A percentile compares a stretch with the other conserved stretches of the same genome.
Conservation (phyloP, 1,284 basidiomycete genomes). For the Stygiomarasmius scandens region DNA sequence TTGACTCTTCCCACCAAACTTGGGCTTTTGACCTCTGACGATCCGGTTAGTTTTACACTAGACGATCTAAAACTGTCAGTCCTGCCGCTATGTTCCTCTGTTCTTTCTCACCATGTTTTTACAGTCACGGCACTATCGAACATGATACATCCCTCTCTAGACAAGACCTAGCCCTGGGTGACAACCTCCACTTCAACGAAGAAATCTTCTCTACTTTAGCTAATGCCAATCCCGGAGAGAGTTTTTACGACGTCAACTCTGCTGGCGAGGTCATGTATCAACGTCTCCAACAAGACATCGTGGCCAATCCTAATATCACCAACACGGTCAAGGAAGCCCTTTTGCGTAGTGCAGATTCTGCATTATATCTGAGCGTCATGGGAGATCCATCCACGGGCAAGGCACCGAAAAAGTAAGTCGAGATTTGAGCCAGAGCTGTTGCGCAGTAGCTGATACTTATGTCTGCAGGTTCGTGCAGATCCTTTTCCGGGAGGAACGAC, state of each 20-base stretch:
- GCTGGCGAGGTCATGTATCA: slow-evolving; percentile 18
- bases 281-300: slow-evolving; percentile 13
- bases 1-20: slow-evolving; percentile 19
- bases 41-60: slow-evolving; percentile 18
- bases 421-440: neutral
- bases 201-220: slow-evolving; percentile 20
- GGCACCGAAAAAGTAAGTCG: slow-evolving; percentile 23
- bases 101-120: too few relatives aligned
- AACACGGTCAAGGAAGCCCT: slow-evolving; percentile 22
- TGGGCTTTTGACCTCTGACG: slow-evolving; percentile 19
- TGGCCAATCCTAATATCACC: slow-evolving; percentile 10
- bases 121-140: slow-evolving; percentile 22
- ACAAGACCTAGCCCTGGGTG: slow-evolving; percentile 17
- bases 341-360: slow-evolving; percentile 17
- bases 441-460: neutral
- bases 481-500: slow-evolving; percentile 23
- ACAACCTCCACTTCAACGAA: slow-evolving; percentile 24
- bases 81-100: too few relatives aligned
- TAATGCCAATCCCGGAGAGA: slow-evolving; percentile 22
- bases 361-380: slow-evolving; percentile 23
- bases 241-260: slow-evolving; percentile 23
- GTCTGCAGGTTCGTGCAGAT: slow-evolving; percentile 21
- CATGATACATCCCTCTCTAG: slow-evolving; percentile 23
- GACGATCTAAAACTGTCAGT: slow-evolving; percentile 21
- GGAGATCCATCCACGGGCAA: slow-evolving; percentile 20